Base-by-base conservation (phyloP, 768 basidiomycete genomes). In the Boletus barrowsii region DNA sequence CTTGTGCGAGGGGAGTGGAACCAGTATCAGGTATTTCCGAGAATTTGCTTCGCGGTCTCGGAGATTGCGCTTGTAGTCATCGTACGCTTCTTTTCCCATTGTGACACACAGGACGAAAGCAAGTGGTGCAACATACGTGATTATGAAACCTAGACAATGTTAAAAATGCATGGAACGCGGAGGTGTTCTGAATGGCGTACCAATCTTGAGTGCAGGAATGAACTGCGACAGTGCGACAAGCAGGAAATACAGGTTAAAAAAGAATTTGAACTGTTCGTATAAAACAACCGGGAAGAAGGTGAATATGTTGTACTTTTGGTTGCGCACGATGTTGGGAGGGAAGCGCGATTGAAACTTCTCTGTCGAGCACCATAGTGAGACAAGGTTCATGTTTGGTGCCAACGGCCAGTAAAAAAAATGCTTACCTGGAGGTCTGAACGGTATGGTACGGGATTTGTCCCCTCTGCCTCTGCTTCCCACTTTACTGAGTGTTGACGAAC, bases 181-280 rank as follows among this genome's bases (percentile, higher is more conserved):
- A 20, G 1, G 41, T 30, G 3, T 29, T 43, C 1, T 41, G 42
- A 33, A 47, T 18, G 29, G 75, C 83, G 43, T 49, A 93, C 94
- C 95, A 55, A 97, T 99, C 75, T 93, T 94, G 55, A 99, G 82
- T 0, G 94, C 90, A 14, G 97, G 97, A 17, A 99, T 76, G 67
- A 99, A 97, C 71, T 98, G 97, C 10, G 90, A 93, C 9, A 98
- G 78, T 0, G 97, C 97, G 36, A 99, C 97, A 22, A 98, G 86
- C 11, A 98, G 83, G 68, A 99, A 99, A 72, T 98, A 99, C 8
- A 98, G 80, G 68, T 98, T 99, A 84, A 97, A 98, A 77, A 99
- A 99, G 79, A 96, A 98, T 73, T 98, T 98, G 87, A 98, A 99
- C 70, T 98, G 96, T 70, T 98, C 95, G 71, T 98, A 98, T 69